Percentiles rank a stretch among this genome's conserved stretches.
These are phyloP conservation scores for Populus euphratica DNA, from an alignment of 345 rosid species.

Conservation along the genomic window DNA sequence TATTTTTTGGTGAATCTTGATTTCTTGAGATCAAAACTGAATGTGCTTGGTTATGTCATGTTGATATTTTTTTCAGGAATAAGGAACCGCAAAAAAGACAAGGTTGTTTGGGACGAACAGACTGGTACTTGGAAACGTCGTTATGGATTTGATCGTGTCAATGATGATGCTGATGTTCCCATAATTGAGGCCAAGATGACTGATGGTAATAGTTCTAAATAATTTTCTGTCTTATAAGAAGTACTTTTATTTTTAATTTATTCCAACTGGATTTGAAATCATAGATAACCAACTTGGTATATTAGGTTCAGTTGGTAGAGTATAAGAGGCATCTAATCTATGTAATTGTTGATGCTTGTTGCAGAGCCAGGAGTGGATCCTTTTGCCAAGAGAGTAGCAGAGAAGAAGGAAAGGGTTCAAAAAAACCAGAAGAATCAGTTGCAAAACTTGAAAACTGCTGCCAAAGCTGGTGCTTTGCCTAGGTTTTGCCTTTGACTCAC, in stretches of 20 bases:
- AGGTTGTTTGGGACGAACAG: conserved; percentile 77
- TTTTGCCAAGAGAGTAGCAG: conserved; percentile 70
- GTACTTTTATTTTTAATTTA: not conserved
- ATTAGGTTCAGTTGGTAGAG: not conserved
- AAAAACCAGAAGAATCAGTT: conserved; percentile 70
- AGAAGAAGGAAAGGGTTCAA: conserved; percentile 68
- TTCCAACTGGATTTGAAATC: not conserved
- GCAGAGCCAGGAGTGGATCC: conserved; percentile 88
- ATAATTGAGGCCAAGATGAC: conserved; percentile 78
- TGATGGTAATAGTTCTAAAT: conserved; percentile 49
- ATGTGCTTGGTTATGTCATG: conserved; percentile 1
- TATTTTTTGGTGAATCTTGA: not conserved
- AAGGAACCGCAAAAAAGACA: conserved; percentile 78
- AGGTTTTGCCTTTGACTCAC: conserved; percentile 41
- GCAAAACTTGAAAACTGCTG: conserved; percentile 72
- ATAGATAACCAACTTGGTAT: not conserved
- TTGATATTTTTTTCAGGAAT: conserved; percentile 53
- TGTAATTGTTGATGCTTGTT: not conserved
- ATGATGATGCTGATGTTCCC: conserved; percentile 79
- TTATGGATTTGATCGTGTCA: conserved; percentile 87
- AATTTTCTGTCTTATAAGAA: not conserved
- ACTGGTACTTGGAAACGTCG: conserved; percentile 82
- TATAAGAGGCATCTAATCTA: not conserved
- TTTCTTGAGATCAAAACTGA: not conserved
- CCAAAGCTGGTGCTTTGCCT: conserved; percentile 80